Evolutionary conservation across 1,139 yeast genomes (phyloP), one percentile per base, ranked within the genome.

Genomic region (Magnusiomyces suaveolens): DNA sequence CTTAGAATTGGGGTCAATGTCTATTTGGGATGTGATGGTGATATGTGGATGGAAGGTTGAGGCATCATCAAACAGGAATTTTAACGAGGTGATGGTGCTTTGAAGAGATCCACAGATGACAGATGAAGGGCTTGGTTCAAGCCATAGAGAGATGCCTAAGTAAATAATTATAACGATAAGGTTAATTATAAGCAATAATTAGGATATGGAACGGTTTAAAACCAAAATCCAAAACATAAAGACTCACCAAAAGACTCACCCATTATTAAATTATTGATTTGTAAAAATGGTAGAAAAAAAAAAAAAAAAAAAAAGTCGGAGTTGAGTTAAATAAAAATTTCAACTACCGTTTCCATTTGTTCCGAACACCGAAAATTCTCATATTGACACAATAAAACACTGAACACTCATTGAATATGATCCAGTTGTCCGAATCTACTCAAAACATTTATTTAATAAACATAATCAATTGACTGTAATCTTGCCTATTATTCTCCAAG

Each of bases 1-100:
- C 50, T 75, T 75, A 16, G 77, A 74, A 48, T 74, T 70, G 44
- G 82, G 72, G 2, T 69, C 70, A 39, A 86, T 39, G n/a, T 46
- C 29, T 44, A 56, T 72, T 57, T 81, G 77, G 32, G 88, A 77
- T 1, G 90, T 81, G 41, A 87, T 75, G 1, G 95, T 87, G 46
- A 87, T 76, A 65, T 87, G 95, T 2, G 95, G 95, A 57, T 81
- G 86, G 61, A 86, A 83, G 46, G 64, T 66, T 2, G 84, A 81
- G 29, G 83, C 84, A 50, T 82, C 85, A 18, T 87, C 87, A 64
- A 86, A 84, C 25, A 85, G 70, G 1, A 92, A 84, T 55, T 78
- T 78, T 48, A 87, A 68, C 8, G 90, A 83, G 26, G 78, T 72
- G 71, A 84, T 83, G 48, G 85, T 72, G 25, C 85, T 79, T 33